phyloP scores from a whole-genome alignment of 805 yeast genomes.

The Yamadazyma olivae region DNA sequence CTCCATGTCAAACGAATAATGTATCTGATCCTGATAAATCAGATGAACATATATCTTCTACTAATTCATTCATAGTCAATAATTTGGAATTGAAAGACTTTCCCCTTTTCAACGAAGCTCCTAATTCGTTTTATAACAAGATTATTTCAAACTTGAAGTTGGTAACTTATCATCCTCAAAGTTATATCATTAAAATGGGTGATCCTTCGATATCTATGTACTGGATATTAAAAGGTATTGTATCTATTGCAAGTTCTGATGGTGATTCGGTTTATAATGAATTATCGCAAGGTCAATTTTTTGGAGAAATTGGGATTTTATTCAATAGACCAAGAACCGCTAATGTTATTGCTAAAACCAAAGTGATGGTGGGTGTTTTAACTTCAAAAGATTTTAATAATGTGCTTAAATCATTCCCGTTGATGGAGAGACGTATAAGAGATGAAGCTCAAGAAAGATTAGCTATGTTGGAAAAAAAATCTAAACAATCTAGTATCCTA shows the following conservation, averaged over 20 bases:
- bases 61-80: conserved; percentile 11
- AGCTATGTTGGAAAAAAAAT: conserved; percentile 61
- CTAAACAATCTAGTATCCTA: conserved; percentile 33
- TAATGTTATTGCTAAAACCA: conserved; percentile 67
- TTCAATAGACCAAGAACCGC: conserved; percentile 78
- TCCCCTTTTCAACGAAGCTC: conserved; percentile 66
- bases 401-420: conserved; percentile 61
- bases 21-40: conserved; percentile 1
- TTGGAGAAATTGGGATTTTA: conserved; percentile 77
- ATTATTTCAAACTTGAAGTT: conserved; percentile 56
- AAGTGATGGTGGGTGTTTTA: conserved; percentile 64
- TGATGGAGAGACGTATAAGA: conserved; percentile 63
- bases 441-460: conserved; percentile 79
- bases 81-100: conserved; percentile 28
- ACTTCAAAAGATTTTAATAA: conserved; percentile 60
- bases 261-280: conserved; percentile 76
- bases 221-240: conserved; percentile 75
- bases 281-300: conserved; percentile 63
- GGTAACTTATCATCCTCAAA: conserved; percentile 64
- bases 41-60: conserved; percentile 14
- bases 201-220: conserved; percentile 76
- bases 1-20: no score
- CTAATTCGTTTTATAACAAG: conserved; percentile 58
- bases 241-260: conserved; percentile 72
- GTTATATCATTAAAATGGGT: conserved; percentile 65